A percentile compares a stretch with the other conserved stretches of the same genome.
phyloP scores from a whole-genome alignment of 2,329 filamentous ascomycete genomes.

The Aureobasidium subglaciale region DNA sequence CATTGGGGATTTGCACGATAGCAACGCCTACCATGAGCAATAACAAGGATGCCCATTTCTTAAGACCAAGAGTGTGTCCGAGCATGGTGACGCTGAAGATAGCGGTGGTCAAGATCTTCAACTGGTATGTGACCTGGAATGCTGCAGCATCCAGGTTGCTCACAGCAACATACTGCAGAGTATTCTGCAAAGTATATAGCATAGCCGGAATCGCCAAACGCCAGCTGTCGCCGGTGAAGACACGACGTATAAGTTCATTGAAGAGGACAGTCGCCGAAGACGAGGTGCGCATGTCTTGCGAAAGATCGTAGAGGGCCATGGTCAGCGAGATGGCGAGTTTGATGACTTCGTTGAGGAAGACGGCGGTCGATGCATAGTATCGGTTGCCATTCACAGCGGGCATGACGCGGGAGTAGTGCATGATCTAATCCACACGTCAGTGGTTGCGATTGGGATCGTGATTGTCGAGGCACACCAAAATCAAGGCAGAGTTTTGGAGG shows the following conservation, averaged over 20 bases:
- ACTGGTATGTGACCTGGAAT: slow-evolving; percentile 87
- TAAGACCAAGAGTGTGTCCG: slow-evolving; percentile 59
- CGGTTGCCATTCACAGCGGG: slow-evolving; percentile 73
- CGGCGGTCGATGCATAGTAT: slow-evolving; percentile 89
- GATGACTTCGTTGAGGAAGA: slow-evolving; percentile 87
- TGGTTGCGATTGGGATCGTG: not conserved
- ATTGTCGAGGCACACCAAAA: slow-evolving; percentile 49
- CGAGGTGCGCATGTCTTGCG: slow-evolving; percentile 66
- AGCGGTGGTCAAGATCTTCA: slow-evolving; percentile 89
- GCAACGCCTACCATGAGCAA: slow-evolving; percentile 75
- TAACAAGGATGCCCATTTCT: slow-evolving; percentile 74
- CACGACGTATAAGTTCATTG: slow-evolving; percentile 67
- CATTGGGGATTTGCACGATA: slow-evolving; percentile 70
- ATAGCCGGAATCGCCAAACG: slow-evolving; percentile 84
- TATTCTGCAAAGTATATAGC: slow-evolving; percentile 86
- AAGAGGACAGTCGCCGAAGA: slow-evolving; percentile 76
- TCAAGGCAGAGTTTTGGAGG: slow-evolving; percentile 72
- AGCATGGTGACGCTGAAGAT: slow-evolving; percentile 78
- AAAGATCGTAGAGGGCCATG: slow-evolving; percentile 81
- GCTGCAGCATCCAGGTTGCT: slow-evolving; percentile 87
- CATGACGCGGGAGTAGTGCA: slow-evolving; percentile 95
- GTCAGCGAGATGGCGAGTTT: slow-evolving; percentile 82
- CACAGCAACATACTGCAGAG: slow-evolving; percentile 85
- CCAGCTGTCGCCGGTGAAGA: slow-evolving; percentile 90
- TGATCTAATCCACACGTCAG: slow-evolving; percentile 50